Evolutionary conservation across 208 protist genomes (phyloP).

Genomic region (Trypanosoma rangeli): DNA sequence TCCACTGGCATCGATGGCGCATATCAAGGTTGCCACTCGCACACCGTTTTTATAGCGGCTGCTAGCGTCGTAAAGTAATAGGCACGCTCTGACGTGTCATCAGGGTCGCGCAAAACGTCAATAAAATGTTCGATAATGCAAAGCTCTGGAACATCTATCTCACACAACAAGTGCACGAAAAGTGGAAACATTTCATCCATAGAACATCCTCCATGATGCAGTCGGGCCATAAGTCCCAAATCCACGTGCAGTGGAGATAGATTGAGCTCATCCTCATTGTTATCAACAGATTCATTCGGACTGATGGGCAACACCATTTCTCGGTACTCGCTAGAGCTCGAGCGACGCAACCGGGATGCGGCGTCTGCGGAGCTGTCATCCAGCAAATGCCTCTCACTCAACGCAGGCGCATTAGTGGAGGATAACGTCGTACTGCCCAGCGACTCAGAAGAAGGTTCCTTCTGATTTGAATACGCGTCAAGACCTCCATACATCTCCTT

Average conservation of each 20-base stretch:
- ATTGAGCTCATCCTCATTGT: constrained; percentile 2
- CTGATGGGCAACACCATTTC: too few relatives aligned
- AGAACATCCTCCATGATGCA: neutral
- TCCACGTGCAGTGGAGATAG: neutral
- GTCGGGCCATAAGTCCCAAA: neutral
- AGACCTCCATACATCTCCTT: too few relatives aligned
- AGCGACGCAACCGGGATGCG: too few relatives aligned
- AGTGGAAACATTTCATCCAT: constrained; percentile 27
- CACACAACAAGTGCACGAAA: constrained; percentile 28
- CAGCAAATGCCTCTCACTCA: too few relatives aligned
- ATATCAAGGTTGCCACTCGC: neutral
- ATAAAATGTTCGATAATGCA: constrained; percentile 16
- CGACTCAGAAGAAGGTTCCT: too few relatives aligned
- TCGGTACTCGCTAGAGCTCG: too few relatives aligned
- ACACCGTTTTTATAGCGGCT: constrained; percentile 22
- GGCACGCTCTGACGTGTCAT: constrained; percentile 23
- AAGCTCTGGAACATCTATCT: constrained; percentile 16
- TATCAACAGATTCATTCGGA: too few relatives aligned
- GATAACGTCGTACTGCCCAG: too few relatives aligned
- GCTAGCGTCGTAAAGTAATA: constrained; percentile 31
- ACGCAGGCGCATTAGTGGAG: too few relatives aligned
- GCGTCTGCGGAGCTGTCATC: too few relatives aligned
- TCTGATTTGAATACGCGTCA: too few relatives aligned
- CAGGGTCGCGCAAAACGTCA: constrained; percentile 11
- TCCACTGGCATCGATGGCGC: neutral